Evolutionary conservation across 2,329 filamentous ascomycete genomes (phyloP).

Genomic region (Sclerotinia sclerotiorum): DNA sequence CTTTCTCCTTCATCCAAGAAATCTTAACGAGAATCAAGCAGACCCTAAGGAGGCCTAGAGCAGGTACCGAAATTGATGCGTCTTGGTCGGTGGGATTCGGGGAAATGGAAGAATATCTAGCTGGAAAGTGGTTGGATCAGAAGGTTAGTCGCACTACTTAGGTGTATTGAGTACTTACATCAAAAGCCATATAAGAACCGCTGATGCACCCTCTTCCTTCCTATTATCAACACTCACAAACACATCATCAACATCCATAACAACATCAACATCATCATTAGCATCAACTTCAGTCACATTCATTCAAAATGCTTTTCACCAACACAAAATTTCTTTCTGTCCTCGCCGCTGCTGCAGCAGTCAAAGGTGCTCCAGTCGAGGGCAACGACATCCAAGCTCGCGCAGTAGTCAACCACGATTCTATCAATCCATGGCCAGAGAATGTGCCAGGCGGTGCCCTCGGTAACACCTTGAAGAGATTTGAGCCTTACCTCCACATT

Average conservation of each 20-base stretch:
- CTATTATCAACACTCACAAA: background rate
- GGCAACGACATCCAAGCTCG: background rate
- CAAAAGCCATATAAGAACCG: background rate
- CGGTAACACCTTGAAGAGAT: background rate
- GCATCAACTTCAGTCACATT: too few relatives aligned
- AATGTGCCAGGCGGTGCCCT: background rate
- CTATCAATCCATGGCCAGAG: background rate
- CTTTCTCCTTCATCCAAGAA: background rate
- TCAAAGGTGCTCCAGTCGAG: slow-evolving; percentile 1
- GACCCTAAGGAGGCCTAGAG: background rate
- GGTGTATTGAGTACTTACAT: background rate
- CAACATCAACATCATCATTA: too few relatives aligned
- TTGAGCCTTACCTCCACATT: background rate
- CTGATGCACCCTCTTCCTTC: background rate
- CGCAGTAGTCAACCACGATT: background rate
- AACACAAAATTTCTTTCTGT: background rate
- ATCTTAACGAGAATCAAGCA: background rate
- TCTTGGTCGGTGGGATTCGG: background rate
- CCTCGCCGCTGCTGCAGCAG: background rate
- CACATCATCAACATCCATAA: too few relatives aligned
- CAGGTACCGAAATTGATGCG: background rate
- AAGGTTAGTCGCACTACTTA: background rate
- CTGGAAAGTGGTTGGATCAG: too few relatives aligned
- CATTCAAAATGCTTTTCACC: slow-evolving; percentile 8
- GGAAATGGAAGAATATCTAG: background rate